Evolutionary conservation across 2,329 filamentous ascomycete species (phyloP), one percentile per base, ranked within the genome.

Genomic region (Hawksworthiomyces lignivorus): DNA sequence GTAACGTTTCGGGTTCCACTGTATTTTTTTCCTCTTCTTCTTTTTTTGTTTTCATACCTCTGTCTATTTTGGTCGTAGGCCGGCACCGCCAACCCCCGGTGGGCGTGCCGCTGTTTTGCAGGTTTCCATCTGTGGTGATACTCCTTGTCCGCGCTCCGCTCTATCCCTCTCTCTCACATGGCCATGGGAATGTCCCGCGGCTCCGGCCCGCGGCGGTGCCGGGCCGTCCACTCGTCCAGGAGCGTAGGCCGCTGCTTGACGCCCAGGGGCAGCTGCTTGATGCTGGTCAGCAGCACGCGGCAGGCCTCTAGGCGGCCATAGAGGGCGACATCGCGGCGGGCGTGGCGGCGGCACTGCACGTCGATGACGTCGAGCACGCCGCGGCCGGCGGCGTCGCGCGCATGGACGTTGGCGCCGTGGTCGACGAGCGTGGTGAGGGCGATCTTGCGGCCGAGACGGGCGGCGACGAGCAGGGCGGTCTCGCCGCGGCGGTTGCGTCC

Each of bases 381-480:
- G 6, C 52, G 41, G 10, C 64, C 64, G 0, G 51, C 54, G 3
- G 57, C 32, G 3, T 55, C 58, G 17, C 53, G 55, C 0, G 53
- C 53, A 18, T 60, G 54, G 10, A 55, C 50, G 17, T 61, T 58
- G 15, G 62, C 62, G 2, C 65, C 64, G 29, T 54, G 52, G 17
- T 61, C 53, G 1, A 68, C 53, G 7, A 68, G 56, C 7, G 66
- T 63, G 11, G 62, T 64, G 21, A 71, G 56, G 1, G 73, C 73
- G 3, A 72, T 62, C 55, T 75, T 76, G 39, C 69, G 65, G 0
- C 74, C 73, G 17, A 67, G 61, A 3, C 71, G 64, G 2, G 72
- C 71, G 0, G 74, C 73, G 8, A 78, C 52, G 29, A 76, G 70
- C 21, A 77, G 60, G 0, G 73, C 66, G 1, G 74, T 77, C 56